Evolutionary conservation across 768 basidiomycete species (phyloP).

Genomic region (Amanita exitialis): DNA sequence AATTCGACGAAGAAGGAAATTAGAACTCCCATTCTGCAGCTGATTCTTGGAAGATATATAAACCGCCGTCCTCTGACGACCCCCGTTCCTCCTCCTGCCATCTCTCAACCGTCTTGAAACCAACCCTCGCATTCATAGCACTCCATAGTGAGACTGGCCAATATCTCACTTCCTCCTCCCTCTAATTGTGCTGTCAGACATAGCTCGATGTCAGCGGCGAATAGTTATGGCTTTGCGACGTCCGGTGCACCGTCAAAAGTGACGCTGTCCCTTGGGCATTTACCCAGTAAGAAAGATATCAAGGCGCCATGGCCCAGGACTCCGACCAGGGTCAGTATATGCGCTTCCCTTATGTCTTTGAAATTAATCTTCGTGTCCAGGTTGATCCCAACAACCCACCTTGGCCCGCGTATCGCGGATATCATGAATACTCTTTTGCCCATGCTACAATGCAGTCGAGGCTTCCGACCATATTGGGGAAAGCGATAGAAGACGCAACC

Average conservation of each 20-base stretch:
- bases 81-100: background rate
- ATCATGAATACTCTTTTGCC: constrained; percentile 75
- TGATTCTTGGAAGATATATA: constrained; percentile 6
- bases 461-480: constrained; percentile 90
- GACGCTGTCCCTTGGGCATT: constrained; percentile 63
- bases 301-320: constrained; percentile 67
- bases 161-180: background rate
- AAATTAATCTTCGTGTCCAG: constrained; percentile 19
- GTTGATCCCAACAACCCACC: constrained; percentile 81
- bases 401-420: constrained; percentile 74
- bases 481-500: constrained; percentile 88
- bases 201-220: constrained; percentile 10
- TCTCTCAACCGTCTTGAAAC: background rate
- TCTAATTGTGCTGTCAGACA: background rate
- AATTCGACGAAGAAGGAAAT: constrained; percentile 7
- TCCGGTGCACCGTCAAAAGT: constrained; percentile 44
- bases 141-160: background rate
- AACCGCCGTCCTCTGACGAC: background rate
- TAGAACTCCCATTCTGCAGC: background rate
- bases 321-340: constrained; percentile 47
- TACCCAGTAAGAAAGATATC: constrained; percentile 65
- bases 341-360: background rate
- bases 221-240: constrained; percentile 7
- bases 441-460: constrained; percentile 96
- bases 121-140: background rate